Percentiles rank a stretch among this genome's conserved stretches.
Evolutionary conservation across 208 protist species (phyloP).

Genomic region (Angomonas ambiguus): DNA sequence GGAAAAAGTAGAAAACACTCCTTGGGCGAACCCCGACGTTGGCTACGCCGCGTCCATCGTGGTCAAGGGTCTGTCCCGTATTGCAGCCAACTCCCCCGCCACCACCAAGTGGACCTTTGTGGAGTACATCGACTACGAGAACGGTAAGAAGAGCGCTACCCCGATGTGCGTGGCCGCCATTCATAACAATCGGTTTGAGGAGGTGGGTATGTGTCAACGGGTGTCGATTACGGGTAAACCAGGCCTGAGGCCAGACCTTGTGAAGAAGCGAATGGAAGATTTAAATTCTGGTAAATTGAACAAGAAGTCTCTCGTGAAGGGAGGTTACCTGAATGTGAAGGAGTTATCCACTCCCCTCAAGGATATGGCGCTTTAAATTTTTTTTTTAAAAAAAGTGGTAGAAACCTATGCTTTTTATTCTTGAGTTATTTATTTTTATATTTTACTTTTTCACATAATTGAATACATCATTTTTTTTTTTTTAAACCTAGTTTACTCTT

Average conservation of each 20-base stretch:
- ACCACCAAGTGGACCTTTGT: conserved; percentile 80
- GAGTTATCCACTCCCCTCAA: conserved; percentile 52
- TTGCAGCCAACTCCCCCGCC: conserved; percentile 58
- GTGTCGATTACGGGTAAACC: conserved; percentile 50
- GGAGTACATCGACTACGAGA: conserved; percentile 52
- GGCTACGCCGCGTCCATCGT: conserved; percentile 49
- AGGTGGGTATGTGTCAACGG: conserved; percentile 68
- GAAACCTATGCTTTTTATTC: no score
- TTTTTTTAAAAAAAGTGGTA: no score
- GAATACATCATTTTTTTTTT: no score
- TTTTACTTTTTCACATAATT: no score
- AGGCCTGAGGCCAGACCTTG: conserved; percentile 32
- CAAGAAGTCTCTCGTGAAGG: conserved; percentile 30
- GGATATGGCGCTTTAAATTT: no score
- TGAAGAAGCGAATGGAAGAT: conserved; percentile 23
- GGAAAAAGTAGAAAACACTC: conserved; percentile 25
- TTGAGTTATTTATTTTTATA: no score
- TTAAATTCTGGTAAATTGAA: conserved; percentile 25
- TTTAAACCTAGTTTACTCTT: no score
- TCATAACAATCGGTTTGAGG: conserved; percentile 56
- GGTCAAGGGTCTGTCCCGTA: conserved; percentile 44
- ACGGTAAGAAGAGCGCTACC: conserved; percentile 13
- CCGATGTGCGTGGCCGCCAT: conserved; percentile 52
- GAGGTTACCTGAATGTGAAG: conserved; percentile 25
- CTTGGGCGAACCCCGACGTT: conserved; percentile 47